Evolutionary conservation across 257 asterid genomes (phyloP), one percentile per base, ranked within the genome.

Genomic region (Nicotiana knightiana): DNA sequence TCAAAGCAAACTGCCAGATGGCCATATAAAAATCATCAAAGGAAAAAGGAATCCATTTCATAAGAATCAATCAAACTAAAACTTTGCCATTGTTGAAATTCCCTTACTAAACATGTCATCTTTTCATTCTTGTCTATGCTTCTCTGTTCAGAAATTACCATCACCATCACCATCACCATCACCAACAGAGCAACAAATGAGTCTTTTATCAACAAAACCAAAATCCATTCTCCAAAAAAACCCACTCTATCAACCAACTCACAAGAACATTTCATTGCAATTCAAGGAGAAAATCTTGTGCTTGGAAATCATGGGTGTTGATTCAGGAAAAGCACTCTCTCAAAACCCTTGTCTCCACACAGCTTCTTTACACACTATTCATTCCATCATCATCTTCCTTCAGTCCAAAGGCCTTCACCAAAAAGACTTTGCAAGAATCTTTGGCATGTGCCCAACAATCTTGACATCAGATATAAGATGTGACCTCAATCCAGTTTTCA

Each of bases 251-350:
- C 84, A 88, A 55, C 89, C 94, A 35, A 88, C 94, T 48, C 93
- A 92, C 57, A 63, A 91, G 16, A 89, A 92, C 87, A 81, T 95
- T 82, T 92, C 99, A 64, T 86, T 88, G 81, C 92, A 93, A 82
- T 92, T 93, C 94, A 92, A 95, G 83, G 99, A 95, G 46, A 95
- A 95, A 80, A 91, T 95, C 87, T 86, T 93, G 77, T 95, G 98
- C 92, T 92, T 95, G n/a, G 98, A 93, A 84, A 91, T 93, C 86
- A 84, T 93, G 94, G 99, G 99, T 62, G 94, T 95, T 75, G 96
- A 95, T 84, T 90, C 96, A 26, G 97, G 98, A 48, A 93, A 90
- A 35, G 97, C 97, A 17, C 84, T 92, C 37, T 82, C 97, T 61
- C 93, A 86, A n/a, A 95, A 95, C 86, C 97, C 98, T 0, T 80